phyloP scores from a whole-genome alignment of 2,329 filamentous ascomycete genomes.

The Scedosporium apiospermum region DNA sequence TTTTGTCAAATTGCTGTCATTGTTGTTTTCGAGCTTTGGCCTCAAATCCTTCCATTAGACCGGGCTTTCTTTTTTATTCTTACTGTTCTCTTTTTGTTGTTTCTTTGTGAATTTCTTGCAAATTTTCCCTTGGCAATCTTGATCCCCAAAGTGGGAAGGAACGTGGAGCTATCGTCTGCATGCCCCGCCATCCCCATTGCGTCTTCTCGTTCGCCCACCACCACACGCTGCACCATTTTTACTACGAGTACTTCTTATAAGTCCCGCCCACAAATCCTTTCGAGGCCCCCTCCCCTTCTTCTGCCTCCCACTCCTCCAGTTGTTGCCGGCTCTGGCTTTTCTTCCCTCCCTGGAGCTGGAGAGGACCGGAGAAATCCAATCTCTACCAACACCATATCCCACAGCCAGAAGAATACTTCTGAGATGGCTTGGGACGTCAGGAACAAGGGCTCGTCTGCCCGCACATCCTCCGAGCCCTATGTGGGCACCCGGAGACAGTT shows the following conservation, averaged over 20 bases:
- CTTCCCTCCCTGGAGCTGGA: not conserved
- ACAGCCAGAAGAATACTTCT: not conserved
- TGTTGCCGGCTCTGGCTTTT: not conserved
- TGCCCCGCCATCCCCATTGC: not conserved
- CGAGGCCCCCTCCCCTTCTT: not conserved
- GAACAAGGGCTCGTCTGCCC: constrained; percentile 8
- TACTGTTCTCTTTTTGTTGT: not conserved
- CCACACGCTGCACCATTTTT: not conserved
- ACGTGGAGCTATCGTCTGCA: not conserved
- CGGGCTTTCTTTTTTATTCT: not conserved
- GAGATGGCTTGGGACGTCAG: constrained; percentile 9
- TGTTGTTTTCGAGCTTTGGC: not conserved
- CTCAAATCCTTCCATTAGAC: not conserved
- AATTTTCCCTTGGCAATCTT: not conserved
- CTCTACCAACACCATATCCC: not conserved
- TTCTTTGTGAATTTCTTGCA: not conserved
- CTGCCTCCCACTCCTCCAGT: not conserved
- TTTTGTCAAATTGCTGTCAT: not conserved
- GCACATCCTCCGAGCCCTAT: constrained; percentile 1
- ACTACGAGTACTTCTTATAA: not conserved
- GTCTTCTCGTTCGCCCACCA: not conserved
- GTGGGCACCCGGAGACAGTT: constrained; percentile 20
- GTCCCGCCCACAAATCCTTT: not conserved
- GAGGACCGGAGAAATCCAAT: not conserved
- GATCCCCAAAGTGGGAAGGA: not conserved